Evolutionary conservation across 2,329 filamentous ascomycete genomes (phyloP).

Genomic region (Fusarium poae): DNA sequence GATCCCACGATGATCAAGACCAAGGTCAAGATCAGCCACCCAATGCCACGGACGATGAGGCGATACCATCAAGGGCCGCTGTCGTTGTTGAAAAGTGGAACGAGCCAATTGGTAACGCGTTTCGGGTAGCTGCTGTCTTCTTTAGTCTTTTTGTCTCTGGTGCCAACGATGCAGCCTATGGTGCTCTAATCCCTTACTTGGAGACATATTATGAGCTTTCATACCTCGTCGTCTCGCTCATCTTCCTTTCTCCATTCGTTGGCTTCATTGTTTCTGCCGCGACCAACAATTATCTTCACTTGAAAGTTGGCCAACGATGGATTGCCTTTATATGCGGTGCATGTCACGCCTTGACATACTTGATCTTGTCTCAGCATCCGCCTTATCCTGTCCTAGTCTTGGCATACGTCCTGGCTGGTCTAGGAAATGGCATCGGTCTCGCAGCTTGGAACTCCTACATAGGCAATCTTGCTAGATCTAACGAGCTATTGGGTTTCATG

Average conservation of each 20-base stretch:
- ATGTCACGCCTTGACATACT: conserved; percentile 73
- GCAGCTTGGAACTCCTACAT: conserved; percentile 67
- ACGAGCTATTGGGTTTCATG: conserved; percentile 76
- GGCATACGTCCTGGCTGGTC: conserved; percentile 74
- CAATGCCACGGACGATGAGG: neutral
- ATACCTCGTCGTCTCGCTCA: conserved; percentile 73
- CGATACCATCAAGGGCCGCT: neutral
- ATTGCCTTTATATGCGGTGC: conserved; percentile 71
- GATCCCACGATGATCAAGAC: conserved; percentile 3
- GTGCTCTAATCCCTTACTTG: conserved; percentile 41
- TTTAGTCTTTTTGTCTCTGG: conserved; percentile 70
- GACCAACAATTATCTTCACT: conserved; percentile 65
- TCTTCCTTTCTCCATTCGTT: conserved; percentile 75
- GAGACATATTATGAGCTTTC: conserved; percentile 68
- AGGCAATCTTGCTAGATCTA: conserved; percentile 76
- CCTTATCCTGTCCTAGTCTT: conserved; percentile 76
- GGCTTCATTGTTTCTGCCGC: conserved; percentile 74
- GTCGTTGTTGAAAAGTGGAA: conserved; percentile 39
- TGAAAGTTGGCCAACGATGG: conserved; percentile 57
- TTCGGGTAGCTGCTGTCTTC: conserved; percentile 65
- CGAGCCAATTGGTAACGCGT: conserved; percentile 54
- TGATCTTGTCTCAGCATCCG: conserved; percentile 73
- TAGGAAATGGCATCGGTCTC: conserved; percentile 76
- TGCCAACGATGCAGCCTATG: conserved; percentile 69
- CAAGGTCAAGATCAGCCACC: neutral